Evolutionary conservation across 192 early-diverging fungal genomes (phyloP).

Genomic region (Backusella westeae): DNA sequence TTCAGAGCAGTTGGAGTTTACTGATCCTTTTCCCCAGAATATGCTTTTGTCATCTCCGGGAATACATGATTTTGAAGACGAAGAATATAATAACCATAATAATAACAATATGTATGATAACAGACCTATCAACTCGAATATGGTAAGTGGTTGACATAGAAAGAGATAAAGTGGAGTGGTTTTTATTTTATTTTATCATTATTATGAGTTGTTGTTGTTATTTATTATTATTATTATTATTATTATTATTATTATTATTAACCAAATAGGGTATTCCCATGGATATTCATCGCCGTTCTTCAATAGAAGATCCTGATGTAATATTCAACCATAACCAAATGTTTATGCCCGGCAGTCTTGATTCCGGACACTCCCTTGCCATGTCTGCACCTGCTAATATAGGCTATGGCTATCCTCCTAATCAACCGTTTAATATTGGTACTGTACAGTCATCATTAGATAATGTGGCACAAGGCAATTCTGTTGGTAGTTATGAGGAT

Average conservation of each 20-base stretch:
- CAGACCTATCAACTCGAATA: background rate
- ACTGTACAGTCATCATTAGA: slow-evolving; percentile 4
- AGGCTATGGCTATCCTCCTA: slow-evolving; percentile 14
- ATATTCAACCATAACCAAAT: background rate
- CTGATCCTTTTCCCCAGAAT: slow-evolving; percentile 1
- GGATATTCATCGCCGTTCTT: slow-evolving; percentile 11
- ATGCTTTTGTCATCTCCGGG: slow-evolving; percentile 1
- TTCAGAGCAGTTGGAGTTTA: background rate
- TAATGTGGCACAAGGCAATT: slow-evolving; percentile 3
- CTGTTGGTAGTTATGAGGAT: slow-evolving; percentile 31
- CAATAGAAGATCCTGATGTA: background rate
- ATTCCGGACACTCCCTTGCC: background rate
- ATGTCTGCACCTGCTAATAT: slow-evolving; percentile 38
- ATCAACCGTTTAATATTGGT: background rate
- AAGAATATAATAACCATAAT: background rate
- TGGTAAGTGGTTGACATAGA: background rate
- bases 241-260: background rate
- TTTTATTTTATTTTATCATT: background rate
- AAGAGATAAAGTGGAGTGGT: background rate
- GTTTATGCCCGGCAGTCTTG: slow-evolving; percentile 1
- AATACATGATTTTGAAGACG: slow-evolving; percentile 1
- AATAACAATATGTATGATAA: background rate
- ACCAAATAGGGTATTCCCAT: background rate
- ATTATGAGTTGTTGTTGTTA: background rate
- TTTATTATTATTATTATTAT: background rate